Conservation (phyloP, 768 basidiomycete species). For the Collybiopsis luxurians region DNA sequence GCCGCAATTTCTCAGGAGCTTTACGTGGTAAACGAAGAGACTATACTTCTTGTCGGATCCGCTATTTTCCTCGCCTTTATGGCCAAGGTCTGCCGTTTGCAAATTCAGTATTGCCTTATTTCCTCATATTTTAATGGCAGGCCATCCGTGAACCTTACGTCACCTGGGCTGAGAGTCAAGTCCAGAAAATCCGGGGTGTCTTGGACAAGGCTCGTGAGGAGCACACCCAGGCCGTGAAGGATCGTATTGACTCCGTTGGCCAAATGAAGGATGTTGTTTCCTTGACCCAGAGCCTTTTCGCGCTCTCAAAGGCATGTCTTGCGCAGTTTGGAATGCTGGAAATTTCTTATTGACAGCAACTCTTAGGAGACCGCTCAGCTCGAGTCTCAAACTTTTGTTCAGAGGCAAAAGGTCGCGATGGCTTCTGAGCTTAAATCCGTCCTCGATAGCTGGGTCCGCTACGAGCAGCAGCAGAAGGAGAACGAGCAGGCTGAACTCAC, state of each 20-base stretch:
- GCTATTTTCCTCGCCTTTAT: constrained; percentile 80
- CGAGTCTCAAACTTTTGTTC: constrained; percentile 87
- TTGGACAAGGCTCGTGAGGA: constrained; percentile 80
- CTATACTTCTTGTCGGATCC: constrained; percentile 82
- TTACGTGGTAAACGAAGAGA: constrained; percentile 97
- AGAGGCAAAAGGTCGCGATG: constrained; percentile 84
- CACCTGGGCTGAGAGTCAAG: constrained; percentile 89
- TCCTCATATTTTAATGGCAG: constrained; percentile 31
- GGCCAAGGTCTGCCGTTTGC: constrained; percentile 57
- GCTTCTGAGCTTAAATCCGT: constrained; percentile 90
- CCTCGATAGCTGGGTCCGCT: constrained; percentile 97
- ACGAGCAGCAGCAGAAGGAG: constrained; percentile 96
- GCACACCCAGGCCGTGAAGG: constrained; percentile 91
- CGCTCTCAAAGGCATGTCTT: constrained; percentile 78
- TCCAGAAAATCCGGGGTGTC: constrained; percentile 78
- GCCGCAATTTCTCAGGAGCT: constrained; percentile 96
- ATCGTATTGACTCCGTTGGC: constrained; percentile 87
- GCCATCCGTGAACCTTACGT: constrained; percentile 83
- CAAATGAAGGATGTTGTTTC: constrained; percentile 96
- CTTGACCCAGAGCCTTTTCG: constrained; percentile 87
- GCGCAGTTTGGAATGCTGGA: neutral
- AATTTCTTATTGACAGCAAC: neutral
- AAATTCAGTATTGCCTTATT: too few species aligned
- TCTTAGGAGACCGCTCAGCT: constrained; percentile 85
- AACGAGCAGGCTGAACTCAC: constrained; percentile 92